phyloP scores from a whole-genome alignment of 1,139 yeast genomes.

The Suhomyces kunorum region DNA sequence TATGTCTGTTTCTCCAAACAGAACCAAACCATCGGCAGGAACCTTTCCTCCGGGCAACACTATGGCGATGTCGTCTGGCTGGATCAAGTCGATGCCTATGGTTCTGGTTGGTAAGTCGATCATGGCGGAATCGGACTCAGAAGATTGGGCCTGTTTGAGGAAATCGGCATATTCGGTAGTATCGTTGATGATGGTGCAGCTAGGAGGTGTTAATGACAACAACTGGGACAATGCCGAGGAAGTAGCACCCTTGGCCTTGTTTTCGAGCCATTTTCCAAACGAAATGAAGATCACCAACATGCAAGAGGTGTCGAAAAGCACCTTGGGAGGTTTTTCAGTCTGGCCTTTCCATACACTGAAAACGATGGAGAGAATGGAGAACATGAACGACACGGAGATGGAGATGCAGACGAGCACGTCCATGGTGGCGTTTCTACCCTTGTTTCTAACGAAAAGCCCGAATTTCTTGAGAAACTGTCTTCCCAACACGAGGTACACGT shows the following conservation, averaged over 20 bases:
- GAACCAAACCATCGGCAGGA: constrained; percentile 87
- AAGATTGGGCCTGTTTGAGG: constrained; percentile 14
- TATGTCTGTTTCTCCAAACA: constrained; percentile 76
- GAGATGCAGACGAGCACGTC: constrained; percentile 87
- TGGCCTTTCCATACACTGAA: constrained; percentile 43
- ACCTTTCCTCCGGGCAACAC: constrained; percentile 84
- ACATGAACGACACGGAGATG: constrained; percentile 74
- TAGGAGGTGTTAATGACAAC: constrained; percentile 77
- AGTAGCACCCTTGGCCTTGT: constrained; percentile 91
- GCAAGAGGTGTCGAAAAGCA: constrained; percentile 82
- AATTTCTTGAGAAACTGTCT: constrained; percentile 64
- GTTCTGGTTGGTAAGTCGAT: constrained; percentile 21
- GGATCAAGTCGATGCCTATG: constrained; percentile 74
- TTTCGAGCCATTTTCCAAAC: constrained; percentile 88
- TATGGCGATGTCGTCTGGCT: constrained; percentile 72
- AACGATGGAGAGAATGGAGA: constrained; percentile 64
- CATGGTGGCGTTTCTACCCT: constrained; percentile 79
- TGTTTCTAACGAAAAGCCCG: constrained; percentile 62
- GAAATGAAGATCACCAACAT: constrained; percentile 85
- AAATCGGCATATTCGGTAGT: constrained; percentile 28
- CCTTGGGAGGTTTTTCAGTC: constrained; percentile 55
- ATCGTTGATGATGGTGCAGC: constrained; percentile 63
- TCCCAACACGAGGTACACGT: constrained; percentile 71
- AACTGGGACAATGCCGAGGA: constrained; percentile 83
- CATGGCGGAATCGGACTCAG: constrained; percentile 9